Evolutionary conservation across 768 basidiomycete genomes (phyloP).

Genomic region (Favolaschia claudopus): DNA sequence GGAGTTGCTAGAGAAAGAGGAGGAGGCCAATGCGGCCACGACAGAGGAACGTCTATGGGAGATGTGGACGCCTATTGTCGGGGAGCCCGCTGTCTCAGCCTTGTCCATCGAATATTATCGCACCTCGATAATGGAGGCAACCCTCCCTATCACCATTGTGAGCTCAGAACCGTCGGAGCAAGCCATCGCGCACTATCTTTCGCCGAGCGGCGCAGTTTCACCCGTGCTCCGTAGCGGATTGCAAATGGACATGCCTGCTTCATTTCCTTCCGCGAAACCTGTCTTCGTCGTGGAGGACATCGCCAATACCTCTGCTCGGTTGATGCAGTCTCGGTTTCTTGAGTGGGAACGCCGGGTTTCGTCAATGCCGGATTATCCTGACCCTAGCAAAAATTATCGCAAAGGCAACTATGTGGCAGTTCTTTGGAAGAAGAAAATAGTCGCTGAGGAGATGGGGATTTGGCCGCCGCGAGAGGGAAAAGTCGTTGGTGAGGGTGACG

Average conservation of each 20-base stretch:
- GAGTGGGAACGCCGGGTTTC: background rate
- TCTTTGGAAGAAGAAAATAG: constrained; percentile 19
- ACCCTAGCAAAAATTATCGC: background rate
- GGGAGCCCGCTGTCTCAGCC: background rate
- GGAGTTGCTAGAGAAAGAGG: background rate
- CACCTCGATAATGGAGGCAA: background rate
- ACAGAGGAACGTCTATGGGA: constrained; percentile 19
- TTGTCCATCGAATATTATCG: no score
- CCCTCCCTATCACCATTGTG: constrained; percentile 1
- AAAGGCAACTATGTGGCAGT: background rate
- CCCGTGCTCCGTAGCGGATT: background rate
- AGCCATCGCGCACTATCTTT: constrained; percentile 6
- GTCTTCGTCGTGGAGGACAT: constrained; percentile 2
- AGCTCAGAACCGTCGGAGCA: background rate
- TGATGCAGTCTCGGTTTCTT: constrained; percentile 1
- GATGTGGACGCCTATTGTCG: background rate
- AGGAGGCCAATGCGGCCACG: background rate
- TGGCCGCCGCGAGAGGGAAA: background rate
- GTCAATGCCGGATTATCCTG: background rate
- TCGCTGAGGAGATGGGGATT: constrained; percentile 14
- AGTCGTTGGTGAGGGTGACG: background rate
- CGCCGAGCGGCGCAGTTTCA: background rate
- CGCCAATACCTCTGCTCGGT: constrained; percentile 7
- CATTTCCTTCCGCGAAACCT: constrained; percentile 7
- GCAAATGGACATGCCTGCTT: background rate